Evolutionary conservation across 2,329 filamentous ascomycete species (phyloP).

Genomic region (Penicillium corylophilum): DNA sequence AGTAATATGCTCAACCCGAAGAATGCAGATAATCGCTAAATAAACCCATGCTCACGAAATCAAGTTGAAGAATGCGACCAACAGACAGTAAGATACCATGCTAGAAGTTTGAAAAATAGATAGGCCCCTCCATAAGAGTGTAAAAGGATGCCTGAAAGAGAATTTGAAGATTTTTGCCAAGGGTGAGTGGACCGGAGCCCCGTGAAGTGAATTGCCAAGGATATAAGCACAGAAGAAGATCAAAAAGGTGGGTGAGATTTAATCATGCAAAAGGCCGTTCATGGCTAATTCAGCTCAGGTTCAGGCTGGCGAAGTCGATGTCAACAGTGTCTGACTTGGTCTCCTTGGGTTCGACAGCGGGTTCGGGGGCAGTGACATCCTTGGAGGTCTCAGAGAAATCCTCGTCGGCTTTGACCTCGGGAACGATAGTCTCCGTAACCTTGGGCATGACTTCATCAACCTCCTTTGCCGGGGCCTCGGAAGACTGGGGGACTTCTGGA

Average conservation of each 20-base stretch:
- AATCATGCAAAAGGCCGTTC: constrained; percentile 2
- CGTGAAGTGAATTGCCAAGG: constrained; percentile 4
- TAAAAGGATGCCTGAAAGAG: background rate
- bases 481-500: background rate
- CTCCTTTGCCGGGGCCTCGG: background rate
- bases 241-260: constrained; percentile 7
- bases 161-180: background rate
- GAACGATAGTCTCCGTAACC: background rate
- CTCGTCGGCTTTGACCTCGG: constrained; percentile 6
- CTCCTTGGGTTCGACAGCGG: constrained; percentile 3
- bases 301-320: constrained; percentile 27
- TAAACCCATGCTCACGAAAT: constrained; percentile 15
- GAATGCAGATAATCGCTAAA: constrained; percentile 22
- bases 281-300: constrained; percentile 19
- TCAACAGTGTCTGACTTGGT: constrained; percentile 21
- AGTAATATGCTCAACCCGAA: constrained; percentile 20
- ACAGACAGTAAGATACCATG: background rate
- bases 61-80: constrained; percentile 8
- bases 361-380: background rate
- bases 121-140: background rate
- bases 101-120: background rate
- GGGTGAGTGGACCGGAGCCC: background rate
- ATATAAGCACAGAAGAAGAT: constrained; percentile 17
- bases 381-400: constrained; percentile 55
- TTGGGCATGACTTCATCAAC: background rate